phyloP scores from a whole-genome alignment of 495 filamentous ascomycete species.

The Mytilinidion resinicola region DNA sequence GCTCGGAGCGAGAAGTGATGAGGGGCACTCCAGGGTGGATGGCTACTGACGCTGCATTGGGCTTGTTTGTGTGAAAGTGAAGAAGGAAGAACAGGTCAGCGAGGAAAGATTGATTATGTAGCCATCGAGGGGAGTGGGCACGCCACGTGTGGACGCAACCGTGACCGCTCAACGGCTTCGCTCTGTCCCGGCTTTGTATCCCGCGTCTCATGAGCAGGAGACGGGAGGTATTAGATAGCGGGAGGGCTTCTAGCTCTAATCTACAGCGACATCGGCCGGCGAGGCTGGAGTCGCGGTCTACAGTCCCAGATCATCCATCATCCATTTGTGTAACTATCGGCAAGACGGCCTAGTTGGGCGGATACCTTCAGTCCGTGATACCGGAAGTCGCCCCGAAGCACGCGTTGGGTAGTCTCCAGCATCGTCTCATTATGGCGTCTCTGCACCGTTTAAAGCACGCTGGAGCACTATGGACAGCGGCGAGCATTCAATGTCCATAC shows the following conservation, averaged over 20 bases:
- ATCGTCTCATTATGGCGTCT: too few relatives aligned
- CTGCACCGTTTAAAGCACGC: too few relatives aligned
- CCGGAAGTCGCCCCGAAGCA: too few relatives aligned
- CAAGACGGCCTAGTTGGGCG: too few relatives aligned
- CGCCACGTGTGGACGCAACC: background rate
- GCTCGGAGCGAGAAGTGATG: conserved; percentile 9
- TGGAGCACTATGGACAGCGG: too few relatives aligned
- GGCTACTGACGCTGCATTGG: background rate
- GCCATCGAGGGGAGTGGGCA: conserved; percentile 16
- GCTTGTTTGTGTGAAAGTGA: conserved; percentile 7
- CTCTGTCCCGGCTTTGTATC: conserved; percentile 73
- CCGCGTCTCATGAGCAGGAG: conserved; percentile 46
- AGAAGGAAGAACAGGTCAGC: conserved; percentile 3
- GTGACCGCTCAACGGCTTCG: conserved; percentile 30
- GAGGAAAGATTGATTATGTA: conserved; percentile 3
- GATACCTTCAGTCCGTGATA: too few relatives aligned
- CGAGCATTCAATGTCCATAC: too few relatives aligned
- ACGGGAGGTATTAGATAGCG: conserved; percentile 69
- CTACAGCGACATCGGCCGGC: too few relatives aligned
- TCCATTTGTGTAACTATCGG: too few relatives aligned
- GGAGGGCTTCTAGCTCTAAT: conserved; percentile 39
- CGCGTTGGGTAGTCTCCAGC: too few relatives aligned
- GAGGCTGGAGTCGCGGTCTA: too few relatives aligned
- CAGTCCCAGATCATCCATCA: too few relatives aligned
- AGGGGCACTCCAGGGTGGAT: background rate